These are phyloP conservation scores for Coemansia pectinata DNA, from an alignment of 192 early-diverging fungal species.

Conservation along the genomic window DNA sequence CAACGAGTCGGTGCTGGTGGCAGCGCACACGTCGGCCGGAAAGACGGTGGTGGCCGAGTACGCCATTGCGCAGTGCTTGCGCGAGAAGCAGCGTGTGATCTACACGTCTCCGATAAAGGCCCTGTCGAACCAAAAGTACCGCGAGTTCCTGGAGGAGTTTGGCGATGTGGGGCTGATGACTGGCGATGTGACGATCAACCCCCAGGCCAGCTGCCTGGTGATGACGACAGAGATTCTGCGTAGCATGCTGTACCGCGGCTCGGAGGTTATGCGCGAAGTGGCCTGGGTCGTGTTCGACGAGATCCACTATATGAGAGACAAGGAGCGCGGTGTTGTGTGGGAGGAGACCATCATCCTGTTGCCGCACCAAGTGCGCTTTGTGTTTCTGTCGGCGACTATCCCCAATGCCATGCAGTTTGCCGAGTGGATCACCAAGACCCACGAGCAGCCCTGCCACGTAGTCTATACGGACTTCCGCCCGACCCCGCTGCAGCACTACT, in stretches of 20 bases:
- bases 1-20: slow-evolving; percentile 92
- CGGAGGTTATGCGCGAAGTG: slow-evolving; percentile 94
- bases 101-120: slow-evolving; percentile 99
- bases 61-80: slow-evolving; percentile 88
- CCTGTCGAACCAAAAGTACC: slow-evolving; percentile 97
- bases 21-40: slow-evolving; percentile 95
- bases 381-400: slow-evolving; percentile 97
- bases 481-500: slow-evolving; percentile 95
- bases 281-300: slow-evolving; percentile 99
- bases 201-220: slow-evolving; percentile 87
- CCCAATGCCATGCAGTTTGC: slow-evolving; percentile 99
- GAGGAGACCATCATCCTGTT: slow-evolving; percentile 97
- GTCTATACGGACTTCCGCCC: slow-evolving; percentile 98
- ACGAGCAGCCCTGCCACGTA: slow-evolving; percentile 97
- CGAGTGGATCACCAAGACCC: slow-evolving; percentile 95
- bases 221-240: slow-evolving; percentile 99
- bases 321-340: slow-evolving; percentile 98
- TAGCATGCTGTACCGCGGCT: slow-evolving; percentile 96
- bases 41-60: slow-evolving; percentile 99
- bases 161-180: slow-evolving; percentile 99
- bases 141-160: slow-evolving; percentile 94
- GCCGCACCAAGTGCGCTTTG: slow-evolving; percentile 89
- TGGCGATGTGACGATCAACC: slow-evolving; percentile 96
- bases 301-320: slow-evolving; percentile 98
- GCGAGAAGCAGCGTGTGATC: slow-evolving; percentile 90